Conservation (phyloP, 1,284 basidiomycete genomes). For the Boletus mariae region DNA sequence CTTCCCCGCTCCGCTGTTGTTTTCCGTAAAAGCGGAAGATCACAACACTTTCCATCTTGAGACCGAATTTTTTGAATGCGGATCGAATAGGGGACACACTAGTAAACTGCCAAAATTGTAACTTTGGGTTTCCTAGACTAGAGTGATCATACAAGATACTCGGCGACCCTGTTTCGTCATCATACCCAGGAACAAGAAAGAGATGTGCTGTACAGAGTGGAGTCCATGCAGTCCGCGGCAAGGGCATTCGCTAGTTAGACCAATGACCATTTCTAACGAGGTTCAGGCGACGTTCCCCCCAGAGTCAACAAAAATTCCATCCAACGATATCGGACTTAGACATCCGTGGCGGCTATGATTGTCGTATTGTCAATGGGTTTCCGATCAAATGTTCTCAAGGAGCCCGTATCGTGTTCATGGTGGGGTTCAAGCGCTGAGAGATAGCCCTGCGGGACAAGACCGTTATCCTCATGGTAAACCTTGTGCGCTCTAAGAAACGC, state of each 20-base stretch:
- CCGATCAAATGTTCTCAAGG: slow-evolving; percentile 15
- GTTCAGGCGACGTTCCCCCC: not conserved
- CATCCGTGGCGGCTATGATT: not conserved
- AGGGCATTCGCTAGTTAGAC: not conserved
- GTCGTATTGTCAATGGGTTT: slow-evolving; percentile 2
- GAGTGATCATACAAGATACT: not conserved
- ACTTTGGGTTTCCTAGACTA: not conserved
- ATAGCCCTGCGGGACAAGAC: slow-evolving; percentile 20
- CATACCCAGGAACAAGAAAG: slow-evolving; percentile 12
- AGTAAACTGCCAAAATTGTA: not conserved
- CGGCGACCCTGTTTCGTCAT: not conserved
- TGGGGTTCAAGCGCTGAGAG: slow-evolving; percentile 15
- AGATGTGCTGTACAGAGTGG: slow-evolving; percentile 4
- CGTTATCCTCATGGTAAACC: slow-evolving; percentile 28
- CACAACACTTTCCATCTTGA: too few relatives aligned
- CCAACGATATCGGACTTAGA: slow-evolving; percentile 14
- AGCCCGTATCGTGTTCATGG: slow-evolving; percentile 2
- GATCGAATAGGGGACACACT: too few relatives aligned
- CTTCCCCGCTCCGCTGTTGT: too few relatives aligned
- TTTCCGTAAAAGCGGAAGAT: too few relatives aligned
- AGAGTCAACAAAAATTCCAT: not conserved
- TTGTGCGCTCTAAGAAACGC: slow-evolving; percentile 21
- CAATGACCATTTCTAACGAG: slow-evolving; percentile 5
- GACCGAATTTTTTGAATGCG: too few relatives aligned
- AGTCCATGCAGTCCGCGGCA: not conserved